Evolutionary conservation across 2,329 filamentous ascomycete species (phyloP), one percentile per base, ranked within the genome.

Genomic region (Botrytis pseudocinerea): DNA sequence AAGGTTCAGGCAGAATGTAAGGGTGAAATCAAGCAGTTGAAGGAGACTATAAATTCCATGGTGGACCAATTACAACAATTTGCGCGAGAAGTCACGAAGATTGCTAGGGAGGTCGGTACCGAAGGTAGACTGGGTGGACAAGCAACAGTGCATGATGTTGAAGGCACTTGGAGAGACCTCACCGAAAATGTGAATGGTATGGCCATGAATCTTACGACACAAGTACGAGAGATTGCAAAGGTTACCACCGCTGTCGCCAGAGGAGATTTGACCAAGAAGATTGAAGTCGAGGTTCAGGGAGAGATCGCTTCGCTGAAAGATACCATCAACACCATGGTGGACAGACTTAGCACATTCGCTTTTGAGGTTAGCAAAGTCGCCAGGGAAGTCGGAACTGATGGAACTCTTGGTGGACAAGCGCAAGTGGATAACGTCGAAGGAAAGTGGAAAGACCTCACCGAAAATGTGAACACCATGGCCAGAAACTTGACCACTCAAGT

Each of bases 11-110:
- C 95, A 75, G 94, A 93, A 80, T 95, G 93, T 83, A 92, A 91
- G 85, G 97, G 92, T 83, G 96, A 95, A 87, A 98, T 95, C 80
- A 92, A 91, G 81, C 94, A 93, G 85, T 92, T 99, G 80, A 99
- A 99, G 84, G 95, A 94, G 74, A 98, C 96, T 64, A 99, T 98
- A 86, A 99, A 99, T 84, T 96, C 93, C 82, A 99, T 99, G 95
- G 95, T 99, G 77, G 96, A 98, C 82, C 96, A 98, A 82, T 86
- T 99, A 73, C 94, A 97, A 80, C 95, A 98, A 81, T 98, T 98
- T 81, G 96, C 96, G 16, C 93, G 94, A 80, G 95, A 98, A 84
- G 96, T 99, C 78, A 98, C 95, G 54, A 97, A 96, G 83, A 93
- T 99, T 80, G 95, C 95, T 54, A 92, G 94, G 82, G 95, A 98